Base-by-base conservation (phyloP, 495 filamentous ascomycete species). In the Achaetomiella virescens region DNA sequence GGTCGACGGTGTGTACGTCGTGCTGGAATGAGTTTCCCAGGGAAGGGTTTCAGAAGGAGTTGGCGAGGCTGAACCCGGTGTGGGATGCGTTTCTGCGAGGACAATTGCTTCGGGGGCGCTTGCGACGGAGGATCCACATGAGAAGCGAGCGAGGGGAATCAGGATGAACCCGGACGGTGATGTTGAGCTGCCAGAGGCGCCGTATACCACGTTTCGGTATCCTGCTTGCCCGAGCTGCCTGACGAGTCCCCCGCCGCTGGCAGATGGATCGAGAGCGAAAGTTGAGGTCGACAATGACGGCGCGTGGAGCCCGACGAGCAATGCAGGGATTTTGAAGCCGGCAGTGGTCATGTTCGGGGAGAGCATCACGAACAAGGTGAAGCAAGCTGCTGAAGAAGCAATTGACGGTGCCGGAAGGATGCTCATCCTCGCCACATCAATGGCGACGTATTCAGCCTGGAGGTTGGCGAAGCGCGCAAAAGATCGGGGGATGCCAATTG, bases 341-440 rank as follows among this genome's bases (percentile, higher is more conserved):
- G 84, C 85, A 1, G 92, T 98, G 0, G 83, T 87, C 48, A 95
- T 98, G 89, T 98, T 98, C 68, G 93, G 93, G 3, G 93, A 98
- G 70, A 89, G 82, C 50, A 93, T 97, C 29, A 72, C 79, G 3
- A 64, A 67, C 2, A 52, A 64, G 4, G 84, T 90, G 14, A 96
- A 91, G 66, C 58, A 64, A 1, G 84, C 81, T n/a, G 92, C 91
- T 1, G 90, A 96, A 63, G 74, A 81, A 17, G 86, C 84, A 8
- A 81, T 98, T 37, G 86, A 96, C 59, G 78, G 79, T 48, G 85
- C 91, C 9, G 81, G 81, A 15, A 75, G 80, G 29, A 67, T 98
- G 21, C 75, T 98, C 27, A 80, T 97, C 15, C 66, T 97, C 14
- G 93, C 91, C 9, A 96, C 86, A 38, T 95, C 88, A 61, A 75